phyloP scores from a whole-genome alignment of 768 basidiomycete genomes.

The Tricholoma furcatifolium region DNA sequence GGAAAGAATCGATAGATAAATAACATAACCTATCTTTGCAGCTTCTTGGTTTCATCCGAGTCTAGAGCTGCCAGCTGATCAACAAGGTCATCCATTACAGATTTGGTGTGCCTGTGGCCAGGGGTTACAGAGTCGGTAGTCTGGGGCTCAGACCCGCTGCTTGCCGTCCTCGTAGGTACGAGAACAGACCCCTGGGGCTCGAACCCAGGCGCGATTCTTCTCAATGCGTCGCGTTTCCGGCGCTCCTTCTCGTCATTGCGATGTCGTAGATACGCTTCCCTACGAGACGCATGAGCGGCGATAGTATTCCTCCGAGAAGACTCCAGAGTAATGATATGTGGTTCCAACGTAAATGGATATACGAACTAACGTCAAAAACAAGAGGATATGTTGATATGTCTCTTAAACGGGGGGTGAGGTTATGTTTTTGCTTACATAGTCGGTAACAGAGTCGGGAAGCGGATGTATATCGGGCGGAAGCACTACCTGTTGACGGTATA shows the following conservation, averaged over 20 bases:
- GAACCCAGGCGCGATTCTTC: conserved; percentile 82
- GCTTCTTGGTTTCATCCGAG: conserved; percentile 17
- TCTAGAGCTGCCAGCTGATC: conserved; percentile 75
- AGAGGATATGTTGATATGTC: conserved; percentile 1
- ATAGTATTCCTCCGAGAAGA: conserved; percentile 69
- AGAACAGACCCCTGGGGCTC: conserved; percentile 62
- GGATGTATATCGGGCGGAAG: conserved; percentile 93
- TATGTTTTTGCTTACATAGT: conserved; percentile 61
- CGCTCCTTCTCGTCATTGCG: conserved; percentile 79
- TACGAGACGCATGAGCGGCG: conserved; percentile 60
- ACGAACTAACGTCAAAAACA: conserved; percentile 65
- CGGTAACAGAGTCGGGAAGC: conserved; percentile 83
- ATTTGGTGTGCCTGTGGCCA: conserved; percentile 31
- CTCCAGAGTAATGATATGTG: conserved; percentile 76
- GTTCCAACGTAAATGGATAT: conserved; percentile 93
- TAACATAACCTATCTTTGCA: not conserved
- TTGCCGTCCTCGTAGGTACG: conserved; percentile 45
- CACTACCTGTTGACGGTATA: conserved; percentile 54
- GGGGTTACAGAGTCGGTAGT: conserved; percentile 1
- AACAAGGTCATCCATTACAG: conserved; percentile 83
- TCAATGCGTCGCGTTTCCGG: conserved; percentile 63
- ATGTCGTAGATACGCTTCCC: conserved; percentile 67
- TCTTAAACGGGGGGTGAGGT: not conserved
- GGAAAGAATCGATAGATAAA: not conserved
- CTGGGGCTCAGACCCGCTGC: conserved; percentile 19